phyloP scores from a whole-genome alignment of 805 yeast genomes.

The Teunomyces atbi region DNA sequence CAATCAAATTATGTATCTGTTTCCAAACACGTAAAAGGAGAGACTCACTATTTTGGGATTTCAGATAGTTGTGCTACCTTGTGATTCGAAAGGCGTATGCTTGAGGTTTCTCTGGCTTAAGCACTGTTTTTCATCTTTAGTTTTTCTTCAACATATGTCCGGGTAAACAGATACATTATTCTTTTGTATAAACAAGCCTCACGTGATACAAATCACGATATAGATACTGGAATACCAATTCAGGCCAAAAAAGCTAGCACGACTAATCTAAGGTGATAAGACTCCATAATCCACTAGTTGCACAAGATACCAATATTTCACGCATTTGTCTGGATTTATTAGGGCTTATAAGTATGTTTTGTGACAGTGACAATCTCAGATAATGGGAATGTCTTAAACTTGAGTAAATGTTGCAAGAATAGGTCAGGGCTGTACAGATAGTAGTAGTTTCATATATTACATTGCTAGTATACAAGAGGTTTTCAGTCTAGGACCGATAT shows the following conservation, averaged over 20 bases:
- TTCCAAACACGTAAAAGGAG: slow-evolving; percentile 2
- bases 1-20: slow-evolving; percentile 6
- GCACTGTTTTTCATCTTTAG: background rate
- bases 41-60: background rate
- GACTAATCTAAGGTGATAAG: too few species aligned
- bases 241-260: too few species aligned
- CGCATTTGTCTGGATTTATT: too few species aligned
- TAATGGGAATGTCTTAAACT: too few species aligned
- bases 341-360: too few species aligned
- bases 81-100: slow-evolving; percentile 1
- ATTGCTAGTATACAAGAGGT: background rate
- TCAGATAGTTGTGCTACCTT: background rate
- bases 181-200: too few species aligned
- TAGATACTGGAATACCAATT: background rate
- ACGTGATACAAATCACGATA: too few species aligned
- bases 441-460: background rate
- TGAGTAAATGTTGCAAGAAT: too few species aligned
- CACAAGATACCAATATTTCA: too few species aligned
- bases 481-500: slow-evolving; percentile 24
- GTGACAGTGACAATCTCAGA: too few species aligned
- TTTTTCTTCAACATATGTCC: slow-evolving; percentile 5
- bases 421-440: background rate
- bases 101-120: background rate
- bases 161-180: slow-evolving; percentile 5
- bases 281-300: too few species aligned